Evolutionary conservation across 192 early-diverging fungal genomes (phyloP), one percentile per base, ranked within the genome.

Genomic region (Rhizoclosmatium globosum): DNA sequence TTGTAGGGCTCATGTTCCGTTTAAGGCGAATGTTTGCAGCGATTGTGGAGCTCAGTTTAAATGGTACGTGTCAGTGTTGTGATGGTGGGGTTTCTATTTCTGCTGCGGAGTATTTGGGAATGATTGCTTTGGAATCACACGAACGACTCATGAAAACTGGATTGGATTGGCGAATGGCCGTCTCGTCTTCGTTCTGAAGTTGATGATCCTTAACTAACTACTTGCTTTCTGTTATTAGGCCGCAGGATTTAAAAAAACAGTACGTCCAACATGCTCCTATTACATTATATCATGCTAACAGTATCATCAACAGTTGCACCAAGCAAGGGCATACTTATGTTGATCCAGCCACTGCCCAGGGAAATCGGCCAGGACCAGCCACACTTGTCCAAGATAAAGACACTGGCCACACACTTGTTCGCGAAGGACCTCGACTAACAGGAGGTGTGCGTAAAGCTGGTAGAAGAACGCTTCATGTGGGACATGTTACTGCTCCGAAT

Each of bases 1-100:
- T 76, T 76, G 96, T 74, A 88, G 96, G 69, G 92, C 95, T 44
- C 96, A 98, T 84, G 93, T 98, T 3, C 90, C 93, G 13, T 89
- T 94, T 50, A 96, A 97, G 82, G 95, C 95, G 17, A 91, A 95
- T 84, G 81, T 82, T 42, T 98, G 96, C 84, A 62, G 39, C n/a
- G 74, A 76, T 56, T 76, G 74, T 47, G 50, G 50, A 9, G 64
- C 74, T 39, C 74, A 76, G 74, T 76, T 76, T 39, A 76, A 76
- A 43, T 76, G 73, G 73, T 74, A 43, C 19, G 67, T 68, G 15
- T 23, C n/a, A 64, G 42, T 48, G 11, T 53, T 48, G 47, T 56
- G 6, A n/a, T 69, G 9, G 19, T 38, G 3, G 19, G 11, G 9
- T 56, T 66, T 47, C 38, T 43, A 15, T 67, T 76, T 17, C 19